phyloP scores from a whole-genome alignment of 1,284 basidiomycete genomes.

The Takashimella koratensis region DNA sequence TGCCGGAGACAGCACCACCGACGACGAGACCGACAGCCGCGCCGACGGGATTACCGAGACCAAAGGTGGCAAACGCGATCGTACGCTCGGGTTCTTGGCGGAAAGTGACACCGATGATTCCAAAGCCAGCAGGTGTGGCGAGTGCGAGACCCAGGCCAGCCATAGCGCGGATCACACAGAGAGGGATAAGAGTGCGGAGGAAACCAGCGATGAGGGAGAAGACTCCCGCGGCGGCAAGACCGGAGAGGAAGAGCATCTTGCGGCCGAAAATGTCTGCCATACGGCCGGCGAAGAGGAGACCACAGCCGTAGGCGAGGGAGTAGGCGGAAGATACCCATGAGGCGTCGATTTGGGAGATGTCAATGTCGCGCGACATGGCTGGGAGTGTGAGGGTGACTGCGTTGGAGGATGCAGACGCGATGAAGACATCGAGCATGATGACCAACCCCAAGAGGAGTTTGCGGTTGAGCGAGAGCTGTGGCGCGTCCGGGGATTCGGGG shows the following conservation, averaged over 20 bases:
- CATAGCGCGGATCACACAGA: slow-evolving; percentile 26
- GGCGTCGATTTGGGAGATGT: slow-evolving; percentile 29
- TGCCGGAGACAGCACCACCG: slow-evolving; percentile 24
- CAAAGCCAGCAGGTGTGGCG: slow-evolving; percentile 31
- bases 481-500: no score
- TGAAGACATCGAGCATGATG: slow-evolving; percentile 25
- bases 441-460: slow-evolving; percentile 17
- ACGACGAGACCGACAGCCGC: slow-evolving; percentile 25
- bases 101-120: slow-evolving; percentile 38
- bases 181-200: slow-evolving; percentile 10
- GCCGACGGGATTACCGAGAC: slow-evolving; percentile 30
- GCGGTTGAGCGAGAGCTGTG: slow-evolving; percentile 1
- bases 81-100: slow-evolving; percentile 30
- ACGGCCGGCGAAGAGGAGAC: slow-evolving; percentile 46
- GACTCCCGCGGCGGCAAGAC: slow-evolving; percentile 15
- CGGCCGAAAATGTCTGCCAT: slow-evolving; percentile 48
- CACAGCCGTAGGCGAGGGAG: slow-evolving; percentile 44
- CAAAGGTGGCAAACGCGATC: slow-evolving; percentile 34
- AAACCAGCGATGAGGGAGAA: slow-evolving; percentile 24
- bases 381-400: slow-evolving; percentile 36
- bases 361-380: slow-evolving; percentile 38
- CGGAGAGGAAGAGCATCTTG: slow-evolving; percentile 39
- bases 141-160: slow-evolving; percentile 20
- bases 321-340: slow-evolving; percentile 49
- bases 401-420: slow-evolving; percentile 15